Base-by-base conservation (phyloP, 345 rosid genomes). In the Acer saccharum region DNA sequence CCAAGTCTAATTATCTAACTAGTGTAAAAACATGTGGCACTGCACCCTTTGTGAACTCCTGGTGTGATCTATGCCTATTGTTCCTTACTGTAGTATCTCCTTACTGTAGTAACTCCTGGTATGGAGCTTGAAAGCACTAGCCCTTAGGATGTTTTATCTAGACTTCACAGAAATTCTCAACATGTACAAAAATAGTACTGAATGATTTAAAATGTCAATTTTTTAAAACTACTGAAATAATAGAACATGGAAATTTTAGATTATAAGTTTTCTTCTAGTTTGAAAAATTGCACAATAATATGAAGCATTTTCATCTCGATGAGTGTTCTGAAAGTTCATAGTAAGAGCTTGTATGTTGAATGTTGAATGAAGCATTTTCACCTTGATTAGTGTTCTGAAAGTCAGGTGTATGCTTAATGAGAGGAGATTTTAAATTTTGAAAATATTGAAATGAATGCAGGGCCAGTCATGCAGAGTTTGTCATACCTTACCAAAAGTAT, bases 391-490 rank as follows among this genome's bases (percentile, higher is more conserved):
- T 35, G 39, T 35, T 35, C 39, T 35, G 39, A 35, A 35, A 35
- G 39, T 5, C 39, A 35, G 39, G 0, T 35, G 39, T 35, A 4
- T 35, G 39, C 39, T 4, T 35, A 35, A 35, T 35, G 39, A 35
- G 6, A 35, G 6, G 39, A 35, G 35, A 27, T 74, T 32, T 12
- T 64, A 43, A 14, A 4, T 75, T 57, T 55, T 77, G 29, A 18
- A 61, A 81, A 69, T 78, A 62, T 58, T 84, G 65, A 79, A 83
- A 74, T 85, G 83, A 83, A 74, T 85, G 84, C 89, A 93, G 98
- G 79, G 94, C 97, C 14, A 93, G 84, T 35, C 94, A 89, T 74
- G 87, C 98, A 35, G 93, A 91, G 79, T 95, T 95, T 86, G 95
- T 95, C 61, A 83, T 95, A 69, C 87, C 95, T 60, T 85, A 81